Base-by-base conservation (phyloP, 139 green algal species). In the Chlorella vulgaris region DNA sequence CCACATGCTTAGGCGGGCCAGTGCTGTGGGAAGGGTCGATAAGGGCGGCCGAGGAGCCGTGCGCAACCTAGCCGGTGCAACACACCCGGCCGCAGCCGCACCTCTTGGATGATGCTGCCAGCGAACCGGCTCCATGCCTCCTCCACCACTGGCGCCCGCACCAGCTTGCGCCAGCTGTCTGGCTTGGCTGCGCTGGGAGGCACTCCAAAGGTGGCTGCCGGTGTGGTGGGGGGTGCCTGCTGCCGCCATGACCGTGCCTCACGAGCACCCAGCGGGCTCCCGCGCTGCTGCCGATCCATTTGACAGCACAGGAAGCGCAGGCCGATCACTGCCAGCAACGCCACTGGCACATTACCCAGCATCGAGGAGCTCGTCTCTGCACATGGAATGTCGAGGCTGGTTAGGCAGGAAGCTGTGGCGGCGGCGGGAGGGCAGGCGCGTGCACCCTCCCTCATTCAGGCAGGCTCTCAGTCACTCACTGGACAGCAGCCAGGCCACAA, bases 71-170 rank as follows among this genome's bases (percentile, higher is more conserved):
- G 7, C 10, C 7, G 18, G 2, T 8, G 4, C 58, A 61, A 58
- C 74, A 40, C 66, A 36, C n/a, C n/a, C n/a, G n/a, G n/a, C n/a
- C n/a, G n/a, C n/a, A n/a, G n/a, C n/a, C n/a, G n/a, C 38, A 91
- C 88, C 88, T 94, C 90, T 66, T 95, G 91, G 0, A 95, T 55
- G 40, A 95, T 94, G 81, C 81, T 90, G 65, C 88, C 88, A 40
- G 80, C 88, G 24, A 95, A 82, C 24, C 66, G 84, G 8, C 92
- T 88, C 92, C 92, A 95, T 0, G 92, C 92, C 35, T 84, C 61
- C 50, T 87, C 88, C 51, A 94, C 91, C 18, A 89, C 77, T 2
- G 86, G 78, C 26, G 84, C 84, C 21, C 83, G 78, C 35, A 95
- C 91, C 33, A 70, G 53, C 42, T 88, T 53, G 22, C 85, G 80